These are phyloP conservation scores for Fusarium pininemorale DNA, from an alignment of 2,329 filamentous ascomycete genomes.

Conservation along the genomic window DNA sequence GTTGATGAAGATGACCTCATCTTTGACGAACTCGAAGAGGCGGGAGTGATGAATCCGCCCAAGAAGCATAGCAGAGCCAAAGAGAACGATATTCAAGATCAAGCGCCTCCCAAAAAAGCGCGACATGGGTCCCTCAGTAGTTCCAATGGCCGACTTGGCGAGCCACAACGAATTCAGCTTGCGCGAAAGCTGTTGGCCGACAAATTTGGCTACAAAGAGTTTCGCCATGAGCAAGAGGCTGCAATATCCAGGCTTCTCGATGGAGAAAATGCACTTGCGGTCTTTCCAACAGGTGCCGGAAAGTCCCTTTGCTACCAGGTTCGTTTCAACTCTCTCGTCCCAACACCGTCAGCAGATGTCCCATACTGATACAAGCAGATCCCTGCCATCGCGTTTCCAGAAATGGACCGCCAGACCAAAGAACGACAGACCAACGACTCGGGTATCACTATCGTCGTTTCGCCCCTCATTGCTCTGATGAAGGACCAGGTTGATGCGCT, in stretches of 20 bases:
- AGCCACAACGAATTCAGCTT: constrained; percentile 13
- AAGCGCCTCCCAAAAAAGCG: constrained; percentile 14
- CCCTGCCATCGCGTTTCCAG: constrained; percentile 57
- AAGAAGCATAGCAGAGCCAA: constrained; percentile 19
- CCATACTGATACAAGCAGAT: constrained; percentile 46
- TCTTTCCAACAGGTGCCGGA: constrained; percentile 61
- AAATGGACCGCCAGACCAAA: constrained; percentile 49
- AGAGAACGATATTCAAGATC: background rate
- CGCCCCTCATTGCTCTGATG: constrained; percentile 66
- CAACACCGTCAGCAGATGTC: background rate
- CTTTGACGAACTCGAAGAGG: constrained; percentile 28
- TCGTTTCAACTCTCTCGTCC: background rate
- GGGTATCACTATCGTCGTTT: constrained; percentile 66
- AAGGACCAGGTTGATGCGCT: constrained; percentile 69
- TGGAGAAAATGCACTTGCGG: constrained; percentile 53
- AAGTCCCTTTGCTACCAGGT: constrained; percentile 62
- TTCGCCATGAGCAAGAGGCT: constrained; percentile 56
- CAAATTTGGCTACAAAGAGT: constrained; percentile 52
- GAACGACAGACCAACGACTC: constrained; percentile 44
- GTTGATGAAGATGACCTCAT: constrained; percentile 36
- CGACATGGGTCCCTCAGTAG: background rate
- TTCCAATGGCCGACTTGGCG: background rate
- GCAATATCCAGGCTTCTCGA: constrained; percentile 51
- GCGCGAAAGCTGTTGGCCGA: constrained; percentile 47
- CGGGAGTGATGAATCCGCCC: constrained; percentile 9